These are phyloP conservation scores for Uronychia binucleata DNA, from an alignment of 73 alveolate genomes.

Conservation along the genomic window DNA sequence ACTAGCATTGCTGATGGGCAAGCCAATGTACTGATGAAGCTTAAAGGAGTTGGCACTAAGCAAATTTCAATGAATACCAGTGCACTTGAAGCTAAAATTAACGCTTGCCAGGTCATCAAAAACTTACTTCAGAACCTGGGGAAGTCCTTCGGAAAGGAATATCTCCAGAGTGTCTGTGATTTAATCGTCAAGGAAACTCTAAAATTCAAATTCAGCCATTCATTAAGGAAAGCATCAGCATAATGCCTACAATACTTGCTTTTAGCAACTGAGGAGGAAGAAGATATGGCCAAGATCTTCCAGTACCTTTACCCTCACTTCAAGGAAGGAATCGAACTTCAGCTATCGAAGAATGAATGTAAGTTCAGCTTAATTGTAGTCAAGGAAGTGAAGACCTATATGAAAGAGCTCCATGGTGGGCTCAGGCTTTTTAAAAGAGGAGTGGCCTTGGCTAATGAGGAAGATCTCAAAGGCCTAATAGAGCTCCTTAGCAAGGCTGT, in stretches of 20 bases:
- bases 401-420: background rate
- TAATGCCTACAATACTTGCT: conserved; percentile 23
- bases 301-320: conserved; percentile 3
- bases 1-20: background rate
- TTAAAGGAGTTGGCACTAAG: conserved; percentile 56
- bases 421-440: background rate
- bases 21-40: conserved; percentile 11
- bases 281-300: conserved; percentile 21
- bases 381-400: background rate
- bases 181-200: conserved; percentile 5
- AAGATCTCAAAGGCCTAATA: background rate
- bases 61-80: conserved; percentile 46
- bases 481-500: background rate
- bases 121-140: conserved; percentile 37
- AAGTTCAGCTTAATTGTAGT: background rate
- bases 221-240: conserved; percentile 33
- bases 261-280: conserved; percentile 24
- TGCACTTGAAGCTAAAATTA: conserved; percentile 50
- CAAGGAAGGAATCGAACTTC: background rate
- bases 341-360: conserved; percentile 21
- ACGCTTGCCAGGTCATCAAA: conserved; percentile 25
- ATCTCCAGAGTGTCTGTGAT: conserved; percentile 11
- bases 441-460: background rate
- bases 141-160: conserved; percentile 21
- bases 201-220: conserved; percentile 26